Evolutionary conservation across 2,329 filamentous ascomycete species (phyloP), one percentile per base, ranked within the genome.

Genomic region (Paecilomyces sp.): DNA sequence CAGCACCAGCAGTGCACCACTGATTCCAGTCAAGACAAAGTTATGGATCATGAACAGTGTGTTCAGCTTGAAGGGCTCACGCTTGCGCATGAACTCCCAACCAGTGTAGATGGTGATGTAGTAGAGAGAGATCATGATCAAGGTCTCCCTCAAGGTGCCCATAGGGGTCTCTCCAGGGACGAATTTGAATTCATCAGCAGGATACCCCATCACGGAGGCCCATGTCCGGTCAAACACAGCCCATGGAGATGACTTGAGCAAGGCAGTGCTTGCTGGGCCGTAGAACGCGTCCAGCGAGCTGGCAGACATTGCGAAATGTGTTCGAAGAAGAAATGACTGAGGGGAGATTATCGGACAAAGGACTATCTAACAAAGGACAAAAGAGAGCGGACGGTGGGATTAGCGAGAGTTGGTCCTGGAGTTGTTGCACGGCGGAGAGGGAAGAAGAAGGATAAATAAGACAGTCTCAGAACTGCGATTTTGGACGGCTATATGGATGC

Each of bases 41-140:
- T 96, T 96, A 85, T 96, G 92, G 72, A 95, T 82, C 77, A 95
- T 87, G 83, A 96, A 96, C 57, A 92, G 79, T 18, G 82, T 80
- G 79, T 89, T 92, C 72, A 96, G 83, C 83, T 93, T 89, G 80
- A 91, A 88, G 28, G 92, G 82, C 74, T 88, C 83, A 62, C 89
- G 87, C 71, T 88, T 87, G 76, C 89, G 88, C 92, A 96, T 96
- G 68, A 89, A 75, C 77, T 93, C 90, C 64, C 91, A 85, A 58
- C 92, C 92, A 63, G 90, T 91, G 66, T 96, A 92, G 71, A 96
- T 92, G 79, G 95, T 81, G 67, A 88, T 78, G 76, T 96, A 96
- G 86, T 96, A 96, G 22, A 63, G 57, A 71, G 89, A 78, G 70
- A 90, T 79, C 68, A 95, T 87, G 74, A 91, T 87, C 63, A 85